phyloP scores from a whole-genome alignment of 352 stramenopile species.

The Sclerospora graminicola region DNA sequence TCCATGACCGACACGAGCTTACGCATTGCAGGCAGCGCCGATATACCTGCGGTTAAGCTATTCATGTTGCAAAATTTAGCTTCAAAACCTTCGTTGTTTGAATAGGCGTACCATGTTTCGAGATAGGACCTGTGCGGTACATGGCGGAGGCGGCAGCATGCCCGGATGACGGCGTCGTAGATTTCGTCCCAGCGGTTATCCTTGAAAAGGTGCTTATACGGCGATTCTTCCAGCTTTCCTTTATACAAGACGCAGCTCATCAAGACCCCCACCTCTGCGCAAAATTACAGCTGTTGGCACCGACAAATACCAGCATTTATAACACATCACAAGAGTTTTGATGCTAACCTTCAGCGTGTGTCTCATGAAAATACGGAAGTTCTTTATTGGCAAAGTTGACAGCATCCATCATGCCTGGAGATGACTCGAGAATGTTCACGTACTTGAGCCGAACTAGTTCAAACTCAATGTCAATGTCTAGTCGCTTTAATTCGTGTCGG shows the following conservation, averaged over 20 bases:
- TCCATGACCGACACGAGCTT: constrained; percentile 78
- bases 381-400: constrained; percentile 58
- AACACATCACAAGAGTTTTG: not conserved
- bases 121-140: constrained; percentile 68
- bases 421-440: constrained; percentile 58
- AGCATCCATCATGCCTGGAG: constrained; percentile 54
- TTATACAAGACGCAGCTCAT: constrained; percentile 82
- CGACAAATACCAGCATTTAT: not conserved
- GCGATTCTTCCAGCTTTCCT: constrained; percentile 51
- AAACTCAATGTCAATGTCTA: constrained; percentile 74
- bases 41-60: constrained; percentile 63
- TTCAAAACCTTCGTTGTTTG: not conserved
- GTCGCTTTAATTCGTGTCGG: constrained; percentile 32
- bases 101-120: constrained; percentile 44
- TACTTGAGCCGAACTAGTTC: constrained; percentile 78
- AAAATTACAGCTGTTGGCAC: not conserved
- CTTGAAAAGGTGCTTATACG: constrained; percentile 72
- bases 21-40: constrained; percentile 57
- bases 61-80: constrained; percentile 2
- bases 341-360: constrained; percentile 37
- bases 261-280: constrained; percentile 54
- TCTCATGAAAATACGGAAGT: constrained; percentile 47
- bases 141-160: constrained; percentile 59
- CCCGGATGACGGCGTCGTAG: constrained; percentile 50
- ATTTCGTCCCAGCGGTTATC: constrained; percentile 64